These are phyloP conservation scores for Pythium myriotylum DNA, from an alignment of 352 stramenopile species.

Conservation along the genomic window DNA sequence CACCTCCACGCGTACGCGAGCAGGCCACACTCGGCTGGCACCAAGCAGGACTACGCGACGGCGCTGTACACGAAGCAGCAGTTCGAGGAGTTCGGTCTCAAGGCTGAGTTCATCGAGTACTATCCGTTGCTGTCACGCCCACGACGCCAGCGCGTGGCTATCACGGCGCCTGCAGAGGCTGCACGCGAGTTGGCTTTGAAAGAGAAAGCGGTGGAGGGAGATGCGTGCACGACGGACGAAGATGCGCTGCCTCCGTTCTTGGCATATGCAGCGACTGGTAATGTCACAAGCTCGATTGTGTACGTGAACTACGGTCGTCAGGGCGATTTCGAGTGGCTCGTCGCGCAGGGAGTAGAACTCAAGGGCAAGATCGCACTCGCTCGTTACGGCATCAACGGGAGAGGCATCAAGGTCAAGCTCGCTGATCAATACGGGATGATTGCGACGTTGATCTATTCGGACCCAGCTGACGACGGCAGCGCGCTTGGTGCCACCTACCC, in stretches of 20 bases:
- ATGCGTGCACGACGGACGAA: conserved; percentile 58
- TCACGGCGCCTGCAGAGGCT: conserved; percentile 48
- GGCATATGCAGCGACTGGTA: conserved; percentile 77
- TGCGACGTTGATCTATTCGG: conserved; percentile 84
- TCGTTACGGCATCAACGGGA: conserved; percentile 78
- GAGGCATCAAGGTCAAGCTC: conserved; percentile 84
- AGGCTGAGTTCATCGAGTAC: conserved; percentile 47
- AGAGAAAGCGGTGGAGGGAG: conserved; percentile 51
- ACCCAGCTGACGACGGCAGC: conserved; percentile 87
- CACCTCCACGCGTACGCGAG: conserved; percentile 51
- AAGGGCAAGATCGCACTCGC: conserved; percentile 85
- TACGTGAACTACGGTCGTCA: conserved; percentile 89
- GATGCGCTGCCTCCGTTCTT: conserved; percentile 75
- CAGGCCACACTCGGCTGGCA: conserved; percentile 43
- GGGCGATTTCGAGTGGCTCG: conserved; percentile 79
- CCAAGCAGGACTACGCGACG: conserved; percentile 56
- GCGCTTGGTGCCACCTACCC: conserved; percentile 65
- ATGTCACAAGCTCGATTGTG: conserved; percentile 68
- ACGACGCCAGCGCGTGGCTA: conserved; percentile 38
- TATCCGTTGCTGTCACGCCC: conserved; percentile 67
- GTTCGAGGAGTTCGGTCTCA: conserved; percentile 35
- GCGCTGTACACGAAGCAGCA: conserved; percentile 48
- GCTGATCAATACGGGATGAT: conserved; percentile 42
- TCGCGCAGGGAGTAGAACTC: conserved; percentile 63
- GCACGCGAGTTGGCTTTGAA: conserved; percentile 53